A percentile compares a stretch with the other conserved stretches of the same genome.
Conservation (phyloP, 1,139 yeast species). For the Candida dubliniensis region DNA sequence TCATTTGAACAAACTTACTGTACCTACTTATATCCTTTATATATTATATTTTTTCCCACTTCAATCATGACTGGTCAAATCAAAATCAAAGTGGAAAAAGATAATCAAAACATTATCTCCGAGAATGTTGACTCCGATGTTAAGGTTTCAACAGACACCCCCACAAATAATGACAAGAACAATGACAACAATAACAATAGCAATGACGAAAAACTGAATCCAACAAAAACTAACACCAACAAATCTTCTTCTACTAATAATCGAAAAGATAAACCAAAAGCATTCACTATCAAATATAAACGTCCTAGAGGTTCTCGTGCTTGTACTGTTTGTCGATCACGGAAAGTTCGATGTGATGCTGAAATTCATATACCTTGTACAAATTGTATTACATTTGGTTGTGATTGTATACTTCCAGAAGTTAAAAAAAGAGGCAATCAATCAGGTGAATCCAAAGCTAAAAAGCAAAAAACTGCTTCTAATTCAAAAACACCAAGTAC, state of each 20-base stretch:
- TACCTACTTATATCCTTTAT: too few species aligned
- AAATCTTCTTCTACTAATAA: neutral
- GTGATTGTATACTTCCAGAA: conserved; percentile 69
- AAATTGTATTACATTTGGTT: conserved; percentile 73
- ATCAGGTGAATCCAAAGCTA: conserved; percentile 24
- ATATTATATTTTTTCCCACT: too few species aligned
- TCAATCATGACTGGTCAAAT: too few species aligned
- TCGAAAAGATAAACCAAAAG: conserved; percentile 41
- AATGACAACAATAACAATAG: too few species aligned
- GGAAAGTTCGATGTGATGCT: conserved; percentile 73
- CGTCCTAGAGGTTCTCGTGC: conserved; percentile 55
- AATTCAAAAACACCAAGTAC: neutral
- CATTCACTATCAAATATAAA: conserved; percentile 51
- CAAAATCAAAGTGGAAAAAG: too few species aligned
- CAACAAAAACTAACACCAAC: neutral
- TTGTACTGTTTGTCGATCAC: conserved; percentile 61
- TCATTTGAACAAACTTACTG: too few species aligned
- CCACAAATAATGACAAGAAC: too few species aligned
- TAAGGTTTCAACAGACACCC: too few species aligned
- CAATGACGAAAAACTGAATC: too few species aligned
- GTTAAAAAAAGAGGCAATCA: conserved; percentile 46
- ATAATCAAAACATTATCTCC: too few species aligned
- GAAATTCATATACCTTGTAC: conserved; percentile 74
- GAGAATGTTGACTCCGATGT: too few species aligned
- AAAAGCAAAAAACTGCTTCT: conserved; percentile 15